Conservation (phyloP, 371 early-diverging fungal species). For the Mycotypha africana region DNA sequence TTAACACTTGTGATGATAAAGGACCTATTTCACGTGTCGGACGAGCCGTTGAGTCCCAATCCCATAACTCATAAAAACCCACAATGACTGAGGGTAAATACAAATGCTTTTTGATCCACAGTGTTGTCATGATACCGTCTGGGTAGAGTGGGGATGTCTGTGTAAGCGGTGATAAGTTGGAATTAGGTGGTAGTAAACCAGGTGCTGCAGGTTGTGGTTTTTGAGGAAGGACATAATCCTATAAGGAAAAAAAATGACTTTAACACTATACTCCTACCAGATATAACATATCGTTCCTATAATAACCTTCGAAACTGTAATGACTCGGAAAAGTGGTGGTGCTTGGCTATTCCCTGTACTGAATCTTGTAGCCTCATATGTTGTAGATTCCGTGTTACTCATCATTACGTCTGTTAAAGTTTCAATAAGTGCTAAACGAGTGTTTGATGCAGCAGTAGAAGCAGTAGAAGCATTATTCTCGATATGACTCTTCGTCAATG, state of each 20-base stretch:
- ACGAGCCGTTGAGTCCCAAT: slow-evolving; percentile 29
- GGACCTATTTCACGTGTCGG: slow-evolving; percentile 51
- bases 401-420: slow-evolving; percentile 21
- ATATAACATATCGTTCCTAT: too few species aligned
- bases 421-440: too few species aligned
- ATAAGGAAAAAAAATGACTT: not conserved
- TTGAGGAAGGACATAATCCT: slow-evolving; percentile 36
- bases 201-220: slow-evolving; percentile 29
- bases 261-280: too few species aligned
- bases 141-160: slow-evolving; percentile 72
- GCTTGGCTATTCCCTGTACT: slow-evolving; percentile 10
- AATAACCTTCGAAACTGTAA: slow-evolving; percentile 35
- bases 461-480: too few species aligned
- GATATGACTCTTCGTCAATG: too few species aligned
- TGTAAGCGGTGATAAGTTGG: slow-evolving; percentile 65
- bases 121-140: slow-evolving; percentile 73
- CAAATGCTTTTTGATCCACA: slow-evolving; percentile 67
- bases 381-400: slow-evolving; percentile 20
- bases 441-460: too few species aligned
- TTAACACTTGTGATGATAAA: slow-evolving; percentile 40
- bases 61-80: slow-evolving; percentile 65
- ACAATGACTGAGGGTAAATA: slow-evolving; percentile 64
- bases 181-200: slow-evolving; percentile 34
- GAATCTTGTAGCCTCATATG: slow-evolving; percentile 35
- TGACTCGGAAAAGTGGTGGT: slow-evolving; percentile 31